Evolutionary conservation across 306 rosid species (phyloP), one percentile per base, ranked within the genome.

Genomic region (Gillenia trifoliata): DNA sequence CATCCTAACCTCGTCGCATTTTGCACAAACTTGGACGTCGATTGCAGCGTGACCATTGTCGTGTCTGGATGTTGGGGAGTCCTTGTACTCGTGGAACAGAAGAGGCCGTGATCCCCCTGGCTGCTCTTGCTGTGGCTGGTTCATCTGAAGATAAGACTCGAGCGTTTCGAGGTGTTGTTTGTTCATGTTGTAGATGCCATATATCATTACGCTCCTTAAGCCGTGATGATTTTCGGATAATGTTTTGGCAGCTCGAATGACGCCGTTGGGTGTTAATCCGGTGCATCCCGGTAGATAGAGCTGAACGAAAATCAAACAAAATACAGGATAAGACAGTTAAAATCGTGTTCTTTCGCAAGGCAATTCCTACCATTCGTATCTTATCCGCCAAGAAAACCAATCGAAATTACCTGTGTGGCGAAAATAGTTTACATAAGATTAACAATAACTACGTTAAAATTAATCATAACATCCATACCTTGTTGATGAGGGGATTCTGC

Each of bases 251-350:
- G 94, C 89, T 55, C 55, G 75, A 59, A 86, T 69, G 64, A 91
- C 84, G 67, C 94, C 98, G 72, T 80, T 90, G 0, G 96, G 89
- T 77, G 94, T 89, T 87, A 93, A 77, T 67, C 88, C 75, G 2
- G 89, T 85, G 87, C 98, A 93, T 76, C 60, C 91, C 72, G 98
- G 97, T 76, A 91, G 74, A 50, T 76, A 78, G 54, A 91, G 90
- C 97, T 94, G 83, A 84, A 85, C 41, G 70, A 72, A 72, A 72
- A 74, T 70, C 47, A 66, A 78, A 78, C 26, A 34, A 10, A n/a
- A 28, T 38, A 28, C 23, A 22, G 4, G 52, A 38, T 38, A 38
- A 34, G 26, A 9, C 64, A 26, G 16, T 10, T 11, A 57, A 57
- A 23, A 15, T 29, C 3, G 6, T 33, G 33, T 69, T 49, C 3